Percentiles rank a stretch among this genome's conserved stretches.
Conservation (phyloP, 2,329 filamentous ascomycete species). For the Aspergillus latus region DNA sequence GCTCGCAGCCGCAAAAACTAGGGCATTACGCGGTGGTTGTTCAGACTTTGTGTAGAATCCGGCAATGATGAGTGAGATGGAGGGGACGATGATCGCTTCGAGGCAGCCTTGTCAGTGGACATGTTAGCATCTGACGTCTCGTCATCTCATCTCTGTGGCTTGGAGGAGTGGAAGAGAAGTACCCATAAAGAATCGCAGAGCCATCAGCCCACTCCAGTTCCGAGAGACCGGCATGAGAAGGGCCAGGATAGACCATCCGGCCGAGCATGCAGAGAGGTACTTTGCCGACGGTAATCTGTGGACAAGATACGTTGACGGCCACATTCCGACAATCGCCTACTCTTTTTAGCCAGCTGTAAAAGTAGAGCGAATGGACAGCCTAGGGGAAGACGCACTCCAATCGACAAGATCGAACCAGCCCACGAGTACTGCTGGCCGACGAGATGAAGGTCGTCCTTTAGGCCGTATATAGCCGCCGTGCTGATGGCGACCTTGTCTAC, state of each 20-base stretch:
- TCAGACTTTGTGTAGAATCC: constrained; percentile 24
- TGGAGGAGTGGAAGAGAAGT: neutral
- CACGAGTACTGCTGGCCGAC: constrained; percentile 53
- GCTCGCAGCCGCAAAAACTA: constrained; percentile 27
- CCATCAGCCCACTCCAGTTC: constrained; percentile 13
- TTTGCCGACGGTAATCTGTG: constrained; percentile 48
- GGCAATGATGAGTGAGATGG: constrained; percentile 12
- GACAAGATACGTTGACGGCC: constrained; percentile 32
- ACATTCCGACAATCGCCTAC: constrained; percentile 50
- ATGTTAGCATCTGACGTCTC: neutral
- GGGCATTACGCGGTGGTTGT: constrained; percentile 28
- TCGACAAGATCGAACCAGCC: constrained; percentile 37
- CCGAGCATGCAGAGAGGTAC: constrained; percentile 49
- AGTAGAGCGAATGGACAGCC: neutral
- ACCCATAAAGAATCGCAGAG: constrained; percentile 12
- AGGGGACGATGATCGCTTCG: constrained; percentile 14
- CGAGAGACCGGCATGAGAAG: constrained; percentile 6
- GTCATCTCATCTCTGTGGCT: no score
- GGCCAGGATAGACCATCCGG: constrained; percentile 53
- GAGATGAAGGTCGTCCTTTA: constrained; percentile 46
- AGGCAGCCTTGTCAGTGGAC: neutral
- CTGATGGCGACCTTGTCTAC: constrained; percentile 33
- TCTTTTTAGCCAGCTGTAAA: neutral
- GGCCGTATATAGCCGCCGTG: constrained; percentile 54
- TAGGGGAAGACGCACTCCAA: constrained; percentile 6